Conservation (phyloP, 1,284 basidiomycete species). For the Tilletia walkeri region DNA sequence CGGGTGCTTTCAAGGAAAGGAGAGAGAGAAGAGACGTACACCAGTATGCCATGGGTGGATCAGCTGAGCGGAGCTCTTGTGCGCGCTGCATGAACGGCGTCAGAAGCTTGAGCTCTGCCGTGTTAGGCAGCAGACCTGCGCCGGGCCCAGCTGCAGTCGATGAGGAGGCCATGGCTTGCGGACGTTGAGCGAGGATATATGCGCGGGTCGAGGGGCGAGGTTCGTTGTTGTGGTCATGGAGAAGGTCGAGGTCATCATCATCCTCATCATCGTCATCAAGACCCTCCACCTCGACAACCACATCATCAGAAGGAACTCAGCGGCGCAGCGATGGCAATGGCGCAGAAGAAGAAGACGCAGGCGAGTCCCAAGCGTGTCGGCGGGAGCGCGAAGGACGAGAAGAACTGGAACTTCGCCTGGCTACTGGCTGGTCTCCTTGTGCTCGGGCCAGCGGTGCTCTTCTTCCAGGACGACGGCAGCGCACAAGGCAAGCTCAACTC, state of each 20-base stretch:
- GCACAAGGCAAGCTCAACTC: background rate
- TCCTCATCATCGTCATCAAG: no score
- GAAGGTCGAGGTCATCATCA: no score
- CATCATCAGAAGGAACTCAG: no score
- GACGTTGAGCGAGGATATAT: no score
- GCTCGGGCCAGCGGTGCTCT: background rate
- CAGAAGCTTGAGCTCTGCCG: conserved; percentile 59
- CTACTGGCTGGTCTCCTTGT: background rate
- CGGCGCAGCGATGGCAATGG: no score
- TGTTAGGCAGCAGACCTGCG: background rate
- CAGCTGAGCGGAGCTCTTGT: conserved; percentile 74
- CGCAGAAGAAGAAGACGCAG: no score
- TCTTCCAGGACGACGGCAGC: conserved; percentile 1
- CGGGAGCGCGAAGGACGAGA: background rate
- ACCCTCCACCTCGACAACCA: no score
- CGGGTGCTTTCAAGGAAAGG: no score
- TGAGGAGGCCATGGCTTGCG: no score
- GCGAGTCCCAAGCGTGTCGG: background rate
- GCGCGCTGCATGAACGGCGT: conserved; percentile 83
- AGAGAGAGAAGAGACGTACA: conserved; percentile 60
- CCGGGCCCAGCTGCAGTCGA: no score
- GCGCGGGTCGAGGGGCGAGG: no score
- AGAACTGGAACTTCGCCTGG: background rate
- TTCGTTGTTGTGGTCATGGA: no score
- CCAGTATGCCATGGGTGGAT: conserved; percentile 90